These are phyloP conservation scores for Fusarium nisikadoi DNA, from an alignment of 2,329 filamentous ascomycete species.

Conservation along the genomic window DNA sequence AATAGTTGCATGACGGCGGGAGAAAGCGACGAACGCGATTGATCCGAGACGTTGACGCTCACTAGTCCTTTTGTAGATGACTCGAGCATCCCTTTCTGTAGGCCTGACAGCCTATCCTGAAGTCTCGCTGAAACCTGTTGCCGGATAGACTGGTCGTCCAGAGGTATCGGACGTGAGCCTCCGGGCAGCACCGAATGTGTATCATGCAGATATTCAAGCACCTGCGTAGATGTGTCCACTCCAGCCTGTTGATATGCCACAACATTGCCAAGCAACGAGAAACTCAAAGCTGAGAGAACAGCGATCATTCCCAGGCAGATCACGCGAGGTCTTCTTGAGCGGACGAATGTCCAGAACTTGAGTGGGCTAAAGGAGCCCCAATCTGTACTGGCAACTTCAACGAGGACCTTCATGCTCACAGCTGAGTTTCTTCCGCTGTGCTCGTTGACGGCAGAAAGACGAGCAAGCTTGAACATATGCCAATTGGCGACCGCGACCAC, in stretches of 20 bases:
- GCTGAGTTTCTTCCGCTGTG: constrained; percentile 14
- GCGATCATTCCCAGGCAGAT: constrained; percentile 15
- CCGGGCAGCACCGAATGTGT: not conserved
- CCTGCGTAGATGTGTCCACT: not conserved
- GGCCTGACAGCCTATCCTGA: not conserved
- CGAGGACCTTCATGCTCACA: constrained; percentile 27
- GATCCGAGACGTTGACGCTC: constrained; percentile 7
- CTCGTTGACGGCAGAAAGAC: constrained; percentile 27
- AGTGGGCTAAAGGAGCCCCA: constrained; percentile 30
- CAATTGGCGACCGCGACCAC: constrained; percentile 18
- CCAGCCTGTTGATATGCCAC: constrained; percentile 23
- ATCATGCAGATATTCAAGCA: constrained; percentile 26
- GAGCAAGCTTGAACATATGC: constrained; percentile 34
- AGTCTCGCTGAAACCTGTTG: not conserved
- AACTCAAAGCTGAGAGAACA: constrained; percentile 21
- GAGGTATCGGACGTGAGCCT: not conserved
- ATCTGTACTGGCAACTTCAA: constrained; percentile 26
- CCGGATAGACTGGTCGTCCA: not conserved
- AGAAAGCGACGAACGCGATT: not conserved
- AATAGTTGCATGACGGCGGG: constrained; percentile 2
- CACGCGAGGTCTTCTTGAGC: constrained; percentile 21
- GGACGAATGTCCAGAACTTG: constrained; percentile 23
- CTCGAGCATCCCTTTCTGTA: not conserved
- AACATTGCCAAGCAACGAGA: constrained; percentile 17
- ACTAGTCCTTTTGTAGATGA: not conserved